Evolutionary conservation across 1,284 basidiomycete species (phyloP).

Genomic region (Paramarasmius palmivorus): DNA sequence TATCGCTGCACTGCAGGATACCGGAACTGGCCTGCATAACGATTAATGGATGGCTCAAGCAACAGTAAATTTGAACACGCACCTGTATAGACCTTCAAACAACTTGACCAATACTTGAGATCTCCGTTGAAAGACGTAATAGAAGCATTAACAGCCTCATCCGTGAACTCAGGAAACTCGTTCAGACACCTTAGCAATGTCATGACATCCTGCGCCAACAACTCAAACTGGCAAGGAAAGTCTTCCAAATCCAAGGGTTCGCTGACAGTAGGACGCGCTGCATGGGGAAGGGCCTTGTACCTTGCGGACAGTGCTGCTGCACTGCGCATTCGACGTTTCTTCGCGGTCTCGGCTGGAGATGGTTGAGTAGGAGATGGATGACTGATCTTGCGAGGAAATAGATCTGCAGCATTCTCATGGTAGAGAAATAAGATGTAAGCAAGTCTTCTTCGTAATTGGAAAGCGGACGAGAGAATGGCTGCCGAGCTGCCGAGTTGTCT

Average conservation of each 20-base stretch:
- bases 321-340: slow-evolving; percentile 16
- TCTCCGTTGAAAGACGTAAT: slow-evolving; percentile 67
- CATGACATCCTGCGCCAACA: slow-evolving; percentile 58
- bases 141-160: slow-evolving; percentile 69
- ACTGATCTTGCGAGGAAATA: slow-evolving; percentile 64
- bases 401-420: slow-evolving; percentile 67
- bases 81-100: slow-evolving; percentile 63
- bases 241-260: slow-evolving; percentile 61
- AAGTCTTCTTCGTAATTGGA: slow-evolving; percentile 65
- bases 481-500: slow-evolving; percentile 72
- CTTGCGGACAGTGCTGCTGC: slow-evolving; percentile 17
- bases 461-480: slow-evolving; percentile 69
- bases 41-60: slow-evolving; percentile 5
- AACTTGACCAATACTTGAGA: slow-evolving; percentile 74
- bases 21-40: slow-evolving; percentile 57
- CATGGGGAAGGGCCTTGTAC: slow-evolving; percentile 41
- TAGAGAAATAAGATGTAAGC: slow-evolving; percentile 66
- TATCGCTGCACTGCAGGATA: slow-evolving; percentile 71
- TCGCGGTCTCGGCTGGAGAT: background rate
- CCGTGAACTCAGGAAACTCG: slow-evolving; percentile 74
- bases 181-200: slow-evolving; percentile 50
- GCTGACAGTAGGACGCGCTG: slow-evolving; percentile 50
- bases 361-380: slow-evolving; percentile 31
- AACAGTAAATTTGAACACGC: slow-evolving; percentile 10
- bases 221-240: slow-evolving; percentile 62